These are phyloP conservation scores for Quercus lobata DNA, from an alignment of 331 rosid genomes.

Conservation along the genomic window DNA sequence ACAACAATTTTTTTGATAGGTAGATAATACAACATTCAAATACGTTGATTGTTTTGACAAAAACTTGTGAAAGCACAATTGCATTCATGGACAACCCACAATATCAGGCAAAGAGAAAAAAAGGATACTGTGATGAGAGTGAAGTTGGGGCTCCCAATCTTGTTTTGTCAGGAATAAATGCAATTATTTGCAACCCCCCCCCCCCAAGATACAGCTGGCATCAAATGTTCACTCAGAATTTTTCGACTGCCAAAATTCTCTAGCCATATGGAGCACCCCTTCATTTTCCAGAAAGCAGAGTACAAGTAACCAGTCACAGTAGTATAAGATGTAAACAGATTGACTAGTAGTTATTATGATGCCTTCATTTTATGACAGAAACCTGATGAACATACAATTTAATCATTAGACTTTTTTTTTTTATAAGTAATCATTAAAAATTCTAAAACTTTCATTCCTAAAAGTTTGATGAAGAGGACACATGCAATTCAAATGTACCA, in stretches of 20 bases:
- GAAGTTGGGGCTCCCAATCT: conserved; percentile 54
- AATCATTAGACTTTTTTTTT: background rate
- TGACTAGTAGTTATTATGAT: conserved; percentile 10
- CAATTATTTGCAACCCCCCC: conserved; percentile 49
- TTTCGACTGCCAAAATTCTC: conserved; percentile 48
- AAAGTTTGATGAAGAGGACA: background rate
- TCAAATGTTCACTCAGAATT: conserved; percentile 25
- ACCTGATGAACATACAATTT: background rate
- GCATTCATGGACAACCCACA: background rate
- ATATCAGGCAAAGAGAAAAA: conserved; percentile 13
- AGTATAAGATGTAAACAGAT: conserved; percentile 1
- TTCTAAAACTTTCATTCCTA: too few relatives aligned
- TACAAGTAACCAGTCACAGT: conserved; percentile 56
- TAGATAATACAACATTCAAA: background rate
- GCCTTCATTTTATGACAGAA: background rate
- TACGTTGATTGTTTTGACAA: background rate
- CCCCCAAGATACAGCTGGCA: conserved; percentile 43
- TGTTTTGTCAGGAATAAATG: conserved; percentile 89
- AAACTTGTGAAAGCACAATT: conserved; percentile 14
- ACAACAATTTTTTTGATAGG: background rate
- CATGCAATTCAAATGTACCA: background rate
- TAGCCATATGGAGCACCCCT: conserved; percentile 77
- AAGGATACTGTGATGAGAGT: conserved; percentile 85
- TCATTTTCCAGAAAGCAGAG: conserved; percentile 74
- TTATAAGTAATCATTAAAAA: too few relatives aligned